Evolutionary conservation across 192 early-diverging fungal species (phyloP), one percentile per base, ranked within the genome.

Genomic region (Thoreauomyces humboldtii): DNA sequence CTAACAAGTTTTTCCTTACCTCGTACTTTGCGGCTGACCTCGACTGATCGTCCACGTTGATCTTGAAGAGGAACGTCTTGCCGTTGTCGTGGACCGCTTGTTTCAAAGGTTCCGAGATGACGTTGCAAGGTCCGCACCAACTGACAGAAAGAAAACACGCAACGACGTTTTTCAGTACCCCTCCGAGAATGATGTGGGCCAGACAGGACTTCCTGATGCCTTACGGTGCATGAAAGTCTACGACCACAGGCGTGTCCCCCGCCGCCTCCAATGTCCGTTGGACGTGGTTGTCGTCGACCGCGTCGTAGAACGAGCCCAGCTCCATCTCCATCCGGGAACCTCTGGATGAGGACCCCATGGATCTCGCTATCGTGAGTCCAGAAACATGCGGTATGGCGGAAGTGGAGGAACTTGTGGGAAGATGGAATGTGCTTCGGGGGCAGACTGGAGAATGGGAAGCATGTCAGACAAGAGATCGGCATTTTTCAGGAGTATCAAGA

Each of bases 61-160:
- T 71, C 61, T 91, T 90, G 47, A 89, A 85, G 53, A 95, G 68
- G 7, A 85, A 82, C 0, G 88, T 83, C 36, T 82, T 80, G n/a
- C 80, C 83, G 41, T 88, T 76, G 19, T 74, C 76, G 12, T 73
- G 67, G 17, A 93, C 89, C 5, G 78, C 78, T 38, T 85, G 81
- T 7, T 80, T 69, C 22, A 95, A 71, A 22, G 87, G 66, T 19
- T 91, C 91, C 7, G 81, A 86, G 6, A 95, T 71, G 69, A 89
- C 73, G 37, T 83, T 85, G 76, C 92, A 95, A 15, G 91, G 91
- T 46, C 86, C 82, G 69, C 91, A 93, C 92, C 92, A 95, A 33
- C 87, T 85, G 45, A 54, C 21, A 27, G 6, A n/a, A n/a, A n/a
- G n/a, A n/a, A n/a, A n/a, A n/a, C n/a, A n/a, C n/a, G n/a, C n/a